Conservation (phyloP, 768 basidiomycete genomes). For the Podaxis mareebaensis region DNA sequence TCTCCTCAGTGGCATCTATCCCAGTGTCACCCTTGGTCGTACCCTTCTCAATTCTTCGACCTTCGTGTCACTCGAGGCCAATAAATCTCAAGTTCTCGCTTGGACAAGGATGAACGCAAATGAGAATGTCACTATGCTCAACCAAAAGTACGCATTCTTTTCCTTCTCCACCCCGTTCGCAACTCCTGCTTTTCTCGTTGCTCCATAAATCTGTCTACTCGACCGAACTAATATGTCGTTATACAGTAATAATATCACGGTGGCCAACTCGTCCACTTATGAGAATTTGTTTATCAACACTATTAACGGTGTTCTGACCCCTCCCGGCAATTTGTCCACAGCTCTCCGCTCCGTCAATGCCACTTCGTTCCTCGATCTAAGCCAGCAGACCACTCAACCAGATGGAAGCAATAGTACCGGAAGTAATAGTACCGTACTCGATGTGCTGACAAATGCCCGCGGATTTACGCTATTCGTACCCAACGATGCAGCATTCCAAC, state of each 20-base stretch:
- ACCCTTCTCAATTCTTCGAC: constrained; percentile 55
- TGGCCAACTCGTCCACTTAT: constrained; percentile 41
- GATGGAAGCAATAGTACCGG: constrained; percentile 25
- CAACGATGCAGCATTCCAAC: constrained; percentile 47
- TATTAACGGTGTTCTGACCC: constrained; percentile 49
- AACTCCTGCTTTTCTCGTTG: constrained; percentile 6
- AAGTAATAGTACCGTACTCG: constrained; percentile 33
- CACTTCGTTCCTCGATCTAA: constrained; percentile 35
- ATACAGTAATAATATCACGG: constrained; percentile 26
- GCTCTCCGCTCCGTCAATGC: constrained; percentile 46
- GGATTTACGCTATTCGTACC: constrained; percentile 76
- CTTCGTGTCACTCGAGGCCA: constrained; percentile 57
- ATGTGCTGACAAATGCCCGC: constrained; percentile 35
- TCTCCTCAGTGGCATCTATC: constrained; percentile 42
- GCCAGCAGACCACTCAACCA: constrained; percentile 24
- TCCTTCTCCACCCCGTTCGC: not conserved
- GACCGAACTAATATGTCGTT: not conserved
- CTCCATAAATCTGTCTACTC: not conserved
- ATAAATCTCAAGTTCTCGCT: constrained; percentile 54
- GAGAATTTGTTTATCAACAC: constrained; percentile 43
- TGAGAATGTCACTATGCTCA: constrained; percentile 41
- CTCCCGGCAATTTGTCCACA: constrained; percentile 48
- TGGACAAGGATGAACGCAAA: constrained; percentile 25
- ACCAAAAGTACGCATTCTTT: constrained; percentile 42
- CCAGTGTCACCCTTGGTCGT: constrained; percentile 63